Percentiles rank a stretch among this genome's conserved stretches.
These are phyloP conservation scores for Apocynum venetum DNA, from an alignment of 257 asterid species.

Conservation along the genomic window DNA sequence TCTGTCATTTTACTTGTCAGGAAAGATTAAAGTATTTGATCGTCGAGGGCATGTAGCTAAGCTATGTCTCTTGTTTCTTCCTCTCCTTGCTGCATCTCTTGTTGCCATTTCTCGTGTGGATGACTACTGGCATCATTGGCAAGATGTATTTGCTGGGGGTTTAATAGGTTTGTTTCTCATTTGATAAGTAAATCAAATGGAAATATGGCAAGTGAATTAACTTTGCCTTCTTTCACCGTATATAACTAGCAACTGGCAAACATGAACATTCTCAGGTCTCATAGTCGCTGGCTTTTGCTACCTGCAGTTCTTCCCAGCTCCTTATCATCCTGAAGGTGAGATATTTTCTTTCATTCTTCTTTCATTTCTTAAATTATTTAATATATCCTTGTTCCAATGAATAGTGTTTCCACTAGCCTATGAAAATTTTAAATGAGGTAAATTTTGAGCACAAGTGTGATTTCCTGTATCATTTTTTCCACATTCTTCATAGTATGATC, in stretches of 20 bases:
- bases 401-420: background rate
- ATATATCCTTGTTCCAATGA: background rate
- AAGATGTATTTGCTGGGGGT: conserved; percentile 88
- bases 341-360: background rate
- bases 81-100: conserved; percentile 68
- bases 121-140: conserved; percentile 98
- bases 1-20: conserved; percentile 65
- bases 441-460: background rate
- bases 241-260: background rate
- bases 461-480: background rate
- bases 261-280: conserved; percentile 38
- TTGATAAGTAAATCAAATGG: background rate
- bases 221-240: background rate
- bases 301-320: conserved; percentile 88
- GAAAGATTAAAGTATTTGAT: conserved; percentile 76
- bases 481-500: background rate
- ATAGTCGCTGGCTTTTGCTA: conserved; percentile 66
- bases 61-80: conserved; percentile 65
- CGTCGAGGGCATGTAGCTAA: conserved; percentile 71
- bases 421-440: background rate
- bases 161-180: conserved; percentile 52
- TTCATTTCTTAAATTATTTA: background rate
- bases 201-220: background rate
- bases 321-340: conserved; percentile 61
- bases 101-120: conserved; percentile 91